Base-by-base conservation (phyloP, 768 basidiomycete species). In the Pisolithus albus region DNA sequence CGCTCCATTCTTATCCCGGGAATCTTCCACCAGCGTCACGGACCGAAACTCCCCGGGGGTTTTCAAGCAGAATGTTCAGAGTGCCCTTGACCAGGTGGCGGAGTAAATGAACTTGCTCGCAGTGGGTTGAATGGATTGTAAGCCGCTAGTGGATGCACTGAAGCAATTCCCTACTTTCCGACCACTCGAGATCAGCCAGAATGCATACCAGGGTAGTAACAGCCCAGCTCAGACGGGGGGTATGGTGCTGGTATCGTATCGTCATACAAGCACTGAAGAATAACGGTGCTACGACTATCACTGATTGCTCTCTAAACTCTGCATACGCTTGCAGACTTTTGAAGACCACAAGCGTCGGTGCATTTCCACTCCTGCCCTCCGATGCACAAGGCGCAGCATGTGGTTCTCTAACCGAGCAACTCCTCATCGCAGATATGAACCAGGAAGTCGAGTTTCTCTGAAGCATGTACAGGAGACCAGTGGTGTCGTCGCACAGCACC, bases 331-430 rank as follows among this genome's bases (percentile, higher is more conserved):
- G 65, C 71, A 7, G 76, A 82, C 9, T 54, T 75, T 67, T 86
- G 54, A 73, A 77, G 2, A 72, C 78, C 47, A 76, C 78, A 0
- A 84, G 85, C n/a, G 75, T 86, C n/a, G 86, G 84, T 2, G 83
- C 81, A 2, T 73, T 84, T 44, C 84, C 85, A 1, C 55, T 82
- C 9, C 64, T 78, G 4, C 67, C 70, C 1, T 41, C 58, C 19
- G 56, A 57, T 38, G n/a, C 32, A 50, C 38, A 49, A 11, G 52
- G 57, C 37, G 55, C 40, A 24, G 46, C 52, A 39, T 38, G 58
- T 30, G 41, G 42, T 46, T 28, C 61, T 9, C 79, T 74, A 1
- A 72, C 67, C 0, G 81, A 81, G 59, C 72, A 75, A 7, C 68
- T 77, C 52, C 63, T 82, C 19, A 60, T 80, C 9, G 60, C 62